Evolutionary conservation across 805 yeast genomes (phyloP).

Genomic region (Phaffomyces antillensis): DNA sequence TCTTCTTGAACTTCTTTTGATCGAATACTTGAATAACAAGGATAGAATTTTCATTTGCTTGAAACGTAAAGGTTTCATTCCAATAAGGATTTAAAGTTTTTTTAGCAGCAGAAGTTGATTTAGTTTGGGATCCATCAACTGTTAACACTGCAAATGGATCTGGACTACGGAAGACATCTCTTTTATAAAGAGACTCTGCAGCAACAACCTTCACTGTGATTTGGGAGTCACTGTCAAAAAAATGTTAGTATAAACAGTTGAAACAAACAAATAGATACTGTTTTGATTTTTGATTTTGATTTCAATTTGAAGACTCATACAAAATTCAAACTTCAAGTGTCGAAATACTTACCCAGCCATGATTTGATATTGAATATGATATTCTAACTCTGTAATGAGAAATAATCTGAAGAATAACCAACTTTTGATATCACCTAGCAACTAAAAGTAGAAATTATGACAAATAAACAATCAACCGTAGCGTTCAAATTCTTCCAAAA

Average conservation of each 20-base stretch:
- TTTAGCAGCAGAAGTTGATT: conserved; percentile 88
- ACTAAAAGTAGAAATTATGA: neutral
- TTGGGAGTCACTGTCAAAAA: conserved; percentile 11
- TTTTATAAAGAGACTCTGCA: conserved; percentile 89
- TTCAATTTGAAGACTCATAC: no score
- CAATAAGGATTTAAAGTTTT: conserved; percentile 95
- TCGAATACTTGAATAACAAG: conserved; percentile 92
- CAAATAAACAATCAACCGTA: neutral
- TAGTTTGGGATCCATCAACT: conserved; percentile 95
- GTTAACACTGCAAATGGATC: conserved; percentile 98
- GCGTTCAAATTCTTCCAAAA: neutral
- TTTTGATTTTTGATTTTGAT: no score
- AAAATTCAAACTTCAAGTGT: no score
- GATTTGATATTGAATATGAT: neutral
- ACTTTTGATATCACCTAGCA: neutral
- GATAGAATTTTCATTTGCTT: conserved; percentile 71
- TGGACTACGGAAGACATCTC: conserved; percentile 93
- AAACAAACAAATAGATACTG: no score
- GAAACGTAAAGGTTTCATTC: conserved; percentile 86
- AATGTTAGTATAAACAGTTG: conserved; percentile 8
- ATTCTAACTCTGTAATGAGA: no score
- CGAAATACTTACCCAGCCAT: conserved; percentile 3
- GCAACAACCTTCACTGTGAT: conserved; percentile 71
- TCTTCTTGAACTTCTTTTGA: conserved; percentile 94
- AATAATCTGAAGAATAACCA: neutral